Conservation (phyloP, 345 rosid species). For the Bruguiera sexangula region DNA sequence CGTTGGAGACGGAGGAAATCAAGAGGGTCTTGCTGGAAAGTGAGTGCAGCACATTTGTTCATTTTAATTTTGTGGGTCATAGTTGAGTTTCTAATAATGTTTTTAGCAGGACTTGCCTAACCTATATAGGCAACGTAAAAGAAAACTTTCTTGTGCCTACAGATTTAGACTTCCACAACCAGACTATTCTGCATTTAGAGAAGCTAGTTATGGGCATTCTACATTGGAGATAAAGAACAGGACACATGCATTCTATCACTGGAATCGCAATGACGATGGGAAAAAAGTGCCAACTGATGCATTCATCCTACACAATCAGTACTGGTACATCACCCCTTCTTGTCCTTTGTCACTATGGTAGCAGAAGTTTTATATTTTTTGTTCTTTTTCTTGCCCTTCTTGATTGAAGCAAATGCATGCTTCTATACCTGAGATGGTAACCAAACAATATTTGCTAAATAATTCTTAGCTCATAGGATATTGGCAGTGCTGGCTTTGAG, state of each 20-base stretch:
- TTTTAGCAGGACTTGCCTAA: too few species aligned
- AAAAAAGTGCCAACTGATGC: conserved; percentile 66
- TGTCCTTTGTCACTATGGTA: neutral
- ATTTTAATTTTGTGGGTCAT: neutral
- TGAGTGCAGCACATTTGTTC: conserved; percentile 21
- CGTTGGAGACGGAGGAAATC: conserved; percentile 96
- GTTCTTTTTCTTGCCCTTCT: neutral
- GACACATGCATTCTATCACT: conserved; percentile 83
- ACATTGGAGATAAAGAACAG: conserved; percentile 77
- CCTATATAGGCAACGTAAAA: neutral
- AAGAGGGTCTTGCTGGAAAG: conserved; percentile 84
- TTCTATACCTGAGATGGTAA: neutral
- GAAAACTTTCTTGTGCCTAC: conserved; percentile 13
- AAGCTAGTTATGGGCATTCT: conserved; percentile 94
- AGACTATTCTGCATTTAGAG: conserved; percentile 87
- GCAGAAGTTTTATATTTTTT: neutral
- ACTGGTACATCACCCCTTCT: conserved; percentile 42
- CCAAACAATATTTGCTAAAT: too few species aligned
- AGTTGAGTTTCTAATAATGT: neutral
- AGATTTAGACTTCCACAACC: conserved; percentile 91
- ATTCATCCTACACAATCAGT: conserved; percentile 59
- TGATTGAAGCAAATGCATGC: neutral
- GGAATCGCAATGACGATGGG: conserved; percentile 94
- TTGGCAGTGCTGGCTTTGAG: too few species aligned
- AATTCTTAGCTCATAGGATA: too few species aligned